Percentiles rank a stretch among this genome's conserved stretches.
Evolutionary conservation across 225 moss, liverwort and hornwort species (phyloP).

Genomic region (Sphagnum contortum): DNA sequence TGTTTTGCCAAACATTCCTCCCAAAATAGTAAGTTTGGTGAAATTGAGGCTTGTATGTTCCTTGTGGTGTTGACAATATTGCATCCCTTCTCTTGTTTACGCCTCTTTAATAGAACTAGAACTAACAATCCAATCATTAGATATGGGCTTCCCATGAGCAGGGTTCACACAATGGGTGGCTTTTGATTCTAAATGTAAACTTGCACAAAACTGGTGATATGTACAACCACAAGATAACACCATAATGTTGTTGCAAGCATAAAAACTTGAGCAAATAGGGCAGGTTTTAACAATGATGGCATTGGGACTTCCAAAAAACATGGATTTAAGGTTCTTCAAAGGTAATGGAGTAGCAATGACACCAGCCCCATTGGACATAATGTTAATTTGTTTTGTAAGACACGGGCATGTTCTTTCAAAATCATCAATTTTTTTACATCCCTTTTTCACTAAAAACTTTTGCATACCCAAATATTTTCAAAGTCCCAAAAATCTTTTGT

Average conservation of each 20-base stretch:
- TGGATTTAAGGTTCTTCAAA: no score
- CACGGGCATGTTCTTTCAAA: neutral
- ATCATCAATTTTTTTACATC: neutral
- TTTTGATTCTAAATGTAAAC: neutral
- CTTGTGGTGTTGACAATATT: neutral
- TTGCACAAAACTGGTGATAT: neutral
- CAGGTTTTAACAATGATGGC: neutral
- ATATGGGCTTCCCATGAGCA: neutral
- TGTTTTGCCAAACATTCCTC: no score
- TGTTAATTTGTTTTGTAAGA: no score
- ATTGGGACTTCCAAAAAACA: neutral
- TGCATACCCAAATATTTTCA: no score
- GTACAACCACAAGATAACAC: neutral
- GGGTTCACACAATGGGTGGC: neutral
- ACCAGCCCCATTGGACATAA: neutral
- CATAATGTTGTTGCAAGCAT: neutral
- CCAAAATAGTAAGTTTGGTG: no score
- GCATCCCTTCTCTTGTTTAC: neutral
- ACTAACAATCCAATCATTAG: neutral
- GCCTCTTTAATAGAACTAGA: neutral
- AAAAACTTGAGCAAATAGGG: neutral
- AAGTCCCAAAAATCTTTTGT: neutral
- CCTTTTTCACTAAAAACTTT: no score
- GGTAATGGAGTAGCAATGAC: no score
- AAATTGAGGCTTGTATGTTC: no score